Evolutionary conservation across 106 monocot species (phyloP).

Genomic region (Dendrobium officinale): DNA sequence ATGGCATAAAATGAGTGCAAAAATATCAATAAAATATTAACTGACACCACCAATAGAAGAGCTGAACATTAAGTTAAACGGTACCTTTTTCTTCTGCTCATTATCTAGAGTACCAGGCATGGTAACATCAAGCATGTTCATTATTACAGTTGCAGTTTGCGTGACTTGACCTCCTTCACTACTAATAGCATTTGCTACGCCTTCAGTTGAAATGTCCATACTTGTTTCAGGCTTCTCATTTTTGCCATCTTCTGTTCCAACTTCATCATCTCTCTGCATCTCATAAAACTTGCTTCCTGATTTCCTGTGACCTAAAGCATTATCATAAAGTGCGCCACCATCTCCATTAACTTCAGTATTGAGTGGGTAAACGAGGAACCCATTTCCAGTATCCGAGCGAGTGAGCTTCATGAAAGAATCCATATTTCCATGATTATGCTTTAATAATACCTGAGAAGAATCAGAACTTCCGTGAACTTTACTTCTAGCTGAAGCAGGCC

Average conservation of each 20-base stretch:
- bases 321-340: conserved; percentile 15
- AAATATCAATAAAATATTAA: neutral
- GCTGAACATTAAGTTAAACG: neutral
- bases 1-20: neutral
- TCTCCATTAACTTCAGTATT: conserved; percentile 16
- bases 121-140: conserved; percentile 93
- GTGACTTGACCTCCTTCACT: conserved; percentile 47
- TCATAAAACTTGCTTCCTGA: conserved; percentile 10
- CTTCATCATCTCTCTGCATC: conserved; percentile 11
- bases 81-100: conserved; percentile 82
- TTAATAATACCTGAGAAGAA: conserved; percentile 14
- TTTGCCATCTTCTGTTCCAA: conserved; percentile 14
- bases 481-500: conserved; percentile 5
- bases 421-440: conserved; percentile 10
- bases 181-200: conserved; percentile 19
- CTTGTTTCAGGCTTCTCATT: neutral
- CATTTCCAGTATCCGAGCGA: conserved; percentile 26
- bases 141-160: conserved; percentile 60
- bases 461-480: conserved; percentile 4
- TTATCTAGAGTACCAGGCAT: conserved; percentile 65
- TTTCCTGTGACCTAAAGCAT: conserved; percentile 1
- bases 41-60: neutral
- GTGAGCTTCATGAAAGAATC: conserved; percentile 16
- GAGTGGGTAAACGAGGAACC: conserved; percentile 22
- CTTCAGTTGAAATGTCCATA: conserved; percentile 3